Percentiles rank a stretch among this genome's conserved stretches.
These are phyloP conservation scores for Saccharomycopsis javanensis DNA, from an alignment of 805 yeast genomes.

Conservation along the genomic window DNA sequence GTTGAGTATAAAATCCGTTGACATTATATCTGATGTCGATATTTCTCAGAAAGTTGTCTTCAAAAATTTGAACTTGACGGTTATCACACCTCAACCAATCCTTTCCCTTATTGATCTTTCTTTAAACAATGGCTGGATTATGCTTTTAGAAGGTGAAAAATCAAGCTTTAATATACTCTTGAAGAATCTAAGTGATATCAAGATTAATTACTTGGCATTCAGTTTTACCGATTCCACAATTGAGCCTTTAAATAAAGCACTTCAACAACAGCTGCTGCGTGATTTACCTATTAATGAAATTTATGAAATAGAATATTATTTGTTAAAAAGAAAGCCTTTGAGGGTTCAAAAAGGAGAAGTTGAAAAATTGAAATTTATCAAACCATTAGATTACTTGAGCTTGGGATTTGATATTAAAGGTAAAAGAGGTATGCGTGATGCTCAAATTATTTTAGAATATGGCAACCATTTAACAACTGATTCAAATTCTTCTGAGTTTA, in stretches of 20 bases:
- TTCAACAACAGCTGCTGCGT: conserved; percentile 30
- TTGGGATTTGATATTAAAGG: conserved; percentile 56
- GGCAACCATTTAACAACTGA: conserved; percentile 31
- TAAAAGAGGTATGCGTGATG: conserved; percentile 61
- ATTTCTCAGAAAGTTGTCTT: conserved; percentile 20
- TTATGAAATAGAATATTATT: conserved; percentile 65
- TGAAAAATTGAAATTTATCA: conserved; percentile 21
- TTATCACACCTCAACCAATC: conserved; percentile 49
- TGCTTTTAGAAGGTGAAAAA: conserved; percentile 73
- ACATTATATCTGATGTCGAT: conserved; percentile 7
- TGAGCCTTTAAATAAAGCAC: conserved; percentile 49
- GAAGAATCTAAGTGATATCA: conserved; percentile 48
- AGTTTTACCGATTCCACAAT: conserved; percentile 65
- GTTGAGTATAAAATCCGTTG: background rate
- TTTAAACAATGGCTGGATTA: conserved; percentile 54
- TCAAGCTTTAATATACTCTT: conserved; percentile 40
- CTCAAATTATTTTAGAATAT: conserved; percentile 58
- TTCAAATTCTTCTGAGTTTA: conserved; percentile 17
- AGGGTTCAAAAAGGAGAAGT: conserved; percentile 28
- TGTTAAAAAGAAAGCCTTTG: conserved; percentile 50
- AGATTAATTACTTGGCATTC: conserved; percentile 48
- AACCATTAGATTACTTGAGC: conserved; percentile 32
- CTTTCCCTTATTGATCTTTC: conserved; percentile 42
- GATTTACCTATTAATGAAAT: conserved; percentile 49
- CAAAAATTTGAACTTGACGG: conserved; percentile 26